Evolutionary conservation across 2,329 filamentous ascomycete species (phyloP).

Genomic region (Phaeophleospora eucalypticola): DNA sequence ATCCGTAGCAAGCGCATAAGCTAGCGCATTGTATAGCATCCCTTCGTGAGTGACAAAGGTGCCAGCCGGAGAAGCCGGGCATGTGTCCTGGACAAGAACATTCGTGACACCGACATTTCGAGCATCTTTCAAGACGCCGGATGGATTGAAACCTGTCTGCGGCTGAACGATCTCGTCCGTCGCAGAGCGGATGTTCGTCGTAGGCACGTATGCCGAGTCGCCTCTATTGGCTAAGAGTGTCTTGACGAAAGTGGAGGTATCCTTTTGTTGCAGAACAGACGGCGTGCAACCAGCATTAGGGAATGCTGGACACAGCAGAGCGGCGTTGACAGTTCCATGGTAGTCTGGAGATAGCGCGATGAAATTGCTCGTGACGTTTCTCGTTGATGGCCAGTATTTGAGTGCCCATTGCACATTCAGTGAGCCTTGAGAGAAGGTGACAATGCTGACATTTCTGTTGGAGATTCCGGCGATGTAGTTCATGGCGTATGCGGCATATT

Average conservation of each 20-base stretch:
- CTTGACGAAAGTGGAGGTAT: slow-evolving; percentile 42
- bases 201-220: slow-evolving; percentile 53
- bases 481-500: slow-evolving; percentile 56
- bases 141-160: slow-evolving; percentile 45
- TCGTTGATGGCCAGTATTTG: slow-evolving; percentile 55
- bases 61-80: slow-evolving; percentile 4
- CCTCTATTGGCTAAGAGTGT: slow-evolving; percentile 44
- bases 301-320: slow-evolving; percentile 30
- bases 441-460: slow-evolving; percentile 39
- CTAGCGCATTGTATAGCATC: slow-evolving; percentile 9
- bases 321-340: slow-evolving; percentile 44
- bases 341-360: slow-evolving; percentile 53
- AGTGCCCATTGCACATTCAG: slow-evolving; percentile 55
- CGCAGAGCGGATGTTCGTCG: slow-evolving; percentile 50
- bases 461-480: slow-evolving; percentile 51
- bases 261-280: slow-evolving; percentile 46
- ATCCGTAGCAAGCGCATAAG: slow-evolving; percentile 4
- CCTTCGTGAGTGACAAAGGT: slow-evolving; percentile 8
- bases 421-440: slow-evolving; percentile 56
- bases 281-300: slow-evolving; percentile 30
- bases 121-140: slow-evolving; percentile 43
- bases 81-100: slow-evolving; percentile 6
- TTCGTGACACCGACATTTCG: slow-evolving; percentile 44
- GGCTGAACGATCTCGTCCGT: slow-evolving; percentile 53
- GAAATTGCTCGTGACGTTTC: slow-evolving; percentile 45